Conservation (phyloP, 2,329 filamentous ascomycete species). For the Alternaria sp. region DNA sequence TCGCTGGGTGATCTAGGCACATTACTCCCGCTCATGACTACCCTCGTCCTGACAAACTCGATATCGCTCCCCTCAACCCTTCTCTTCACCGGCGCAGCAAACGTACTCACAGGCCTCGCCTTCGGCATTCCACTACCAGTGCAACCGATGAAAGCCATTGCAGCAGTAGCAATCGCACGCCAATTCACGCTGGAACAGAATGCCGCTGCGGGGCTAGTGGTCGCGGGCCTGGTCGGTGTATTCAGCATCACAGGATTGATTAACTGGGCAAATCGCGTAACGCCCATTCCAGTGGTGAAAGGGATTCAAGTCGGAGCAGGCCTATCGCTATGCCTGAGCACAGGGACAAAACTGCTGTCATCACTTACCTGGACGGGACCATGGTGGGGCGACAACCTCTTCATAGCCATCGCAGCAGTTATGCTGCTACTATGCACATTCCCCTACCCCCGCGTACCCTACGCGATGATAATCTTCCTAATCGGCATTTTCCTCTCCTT, state of each 20-base stretch:
- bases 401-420: constrained; percentile 79
- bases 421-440: constrained; percentile 72
- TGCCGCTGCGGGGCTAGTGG: constrained; percentile 82
- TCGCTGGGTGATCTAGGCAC: constrained; percentile 90
- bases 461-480: constrained; percentile 75
- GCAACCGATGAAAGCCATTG: constrained; percentile 90
- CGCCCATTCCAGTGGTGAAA: constrained; percentile 88
- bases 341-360: constrained; percentile 69
- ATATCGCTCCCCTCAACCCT: constrained; percentile 84
- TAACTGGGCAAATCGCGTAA: constrained; percentile 71
- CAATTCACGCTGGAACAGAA: constrained; percentile 72
- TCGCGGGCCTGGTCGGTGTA: constrained; percentile 73
- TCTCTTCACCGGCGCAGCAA: constrained; percentile 86
- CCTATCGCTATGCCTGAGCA: constrained; percentile 79
- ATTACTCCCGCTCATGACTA: constrained; percentile 85
- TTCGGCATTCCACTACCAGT: constrained; percentile 93
- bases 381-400: constrained; percentile 74
- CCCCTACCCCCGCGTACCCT: constrained; percentile 71
- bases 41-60: constrained; percentile 76
- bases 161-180: constrained; percentile 81
- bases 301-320: constrained; percentile 95
- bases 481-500: constrained; percentile 72
- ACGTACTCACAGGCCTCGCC: constrained; percentile 77
- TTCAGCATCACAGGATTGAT: constrained; percentile 83
- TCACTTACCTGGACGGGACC: constrained; percentile 72